Percentiles rank a stretch among this genome's conserved stretches.
phyloP scores from a whole-genome alignment of 2,329 filamentous ascomycete species.

The Cercospora sp. region DNA sequence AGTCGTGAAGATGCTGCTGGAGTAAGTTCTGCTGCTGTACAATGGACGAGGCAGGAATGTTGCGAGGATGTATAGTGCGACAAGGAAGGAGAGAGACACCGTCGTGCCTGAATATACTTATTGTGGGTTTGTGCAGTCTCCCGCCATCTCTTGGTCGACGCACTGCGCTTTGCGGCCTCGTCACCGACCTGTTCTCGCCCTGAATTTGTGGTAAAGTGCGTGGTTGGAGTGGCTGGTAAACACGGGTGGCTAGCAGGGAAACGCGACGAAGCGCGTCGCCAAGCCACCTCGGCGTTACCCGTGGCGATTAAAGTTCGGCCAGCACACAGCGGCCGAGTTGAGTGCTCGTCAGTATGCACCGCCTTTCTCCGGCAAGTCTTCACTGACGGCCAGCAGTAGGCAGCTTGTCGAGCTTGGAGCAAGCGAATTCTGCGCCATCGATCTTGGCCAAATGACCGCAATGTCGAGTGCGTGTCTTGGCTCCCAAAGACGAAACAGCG shows the following conservation, averaged over 20 bases:
- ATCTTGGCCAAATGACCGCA: neutral
- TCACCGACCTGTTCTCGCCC: neutral
- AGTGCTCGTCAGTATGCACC: neutral
- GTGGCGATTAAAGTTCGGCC: neutral
- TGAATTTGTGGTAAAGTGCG: neutral
- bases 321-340: neutral
- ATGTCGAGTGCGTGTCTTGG: neutral
- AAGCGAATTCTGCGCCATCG: neutral
- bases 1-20: neutral
- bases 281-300: neutral
- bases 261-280: neutral
- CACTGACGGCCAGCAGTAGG: neutral
- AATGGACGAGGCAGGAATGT: slow-evolving; percentile 9
- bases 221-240: slow-evolving; percentile 4
- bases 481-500: neutral
- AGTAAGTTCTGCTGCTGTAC: slow-evolving; percentile 7
- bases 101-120: slow-evolving; percentile 13
- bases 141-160: slow-evolving; percentile 10
- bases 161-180: neutral
- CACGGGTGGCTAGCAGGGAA: neutral
- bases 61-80: slow-evolving; percentile 12
- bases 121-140: slow-evolving; percentile 11
- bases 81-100: slow-evolving; percentile 7
- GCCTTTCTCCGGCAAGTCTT: neutral
- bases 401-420: neutral